phyloP scores from a whole-genome alignment of 768 basidiomycete genomes.

The Phaffia australis region DNA sequence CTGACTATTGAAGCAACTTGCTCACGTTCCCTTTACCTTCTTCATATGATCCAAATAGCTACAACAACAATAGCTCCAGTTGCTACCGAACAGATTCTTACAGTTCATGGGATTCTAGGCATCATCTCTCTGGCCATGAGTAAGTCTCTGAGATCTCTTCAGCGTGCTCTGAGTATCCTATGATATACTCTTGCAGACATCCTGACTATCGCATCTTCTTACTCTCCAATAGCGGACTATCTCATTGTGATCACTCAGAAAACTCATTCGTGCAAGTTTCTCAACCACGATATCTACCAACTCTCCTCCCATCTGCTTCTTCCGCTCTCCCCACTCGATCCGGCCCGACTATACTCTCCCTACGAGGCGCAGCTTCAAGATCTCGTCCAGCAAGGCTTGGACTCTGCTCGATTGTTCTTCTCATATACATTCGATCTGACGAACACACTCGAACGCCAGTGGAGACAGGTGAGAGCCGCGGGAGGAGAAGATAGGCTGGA shows the following conservation, averaged over 20 bases:
- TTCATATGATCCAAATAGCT: slow-evolving; percentile 10
- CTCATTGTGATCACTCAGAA: slow-evolving; percentile 77
- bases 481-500: slow-evolving; percentile 16
- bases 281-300: slow-evolving; percentile 76
- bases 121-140: slow-evolving; percentile 41
- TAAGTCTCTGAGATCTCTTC: slow-evolving; percentile 28
- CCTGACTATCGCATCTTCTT: slow-evolving; percentile 2
- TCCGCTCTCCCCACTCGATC: slow-evolving; percentile 60
- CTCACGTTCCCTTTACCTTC: slow-evolving; percentile 1
- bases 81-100: slow-evolving; percentile 37
- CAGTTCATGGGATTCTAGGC: slow-evolving; percentile 45
- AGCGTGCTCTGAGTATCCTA: background rate
- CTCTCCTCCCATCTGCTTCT: slow-evolving; percentile 86
- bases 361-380: slow-evolving; percentile 75
- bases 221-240: slow-evolving; percentile 63
- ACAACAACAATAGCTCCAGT: slow-evolving; percentile 29
- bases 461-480: slow-evolving; percentile 40
- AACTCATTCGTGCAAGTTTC: slow-evolving; percentile 55
- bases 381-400: slow-evolving; percentile 73
- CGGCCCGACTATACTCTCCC: slow-evolving; percentile 55
- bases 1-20: background rate
- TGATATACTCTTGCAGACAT: slow-evolving; percentile 15
- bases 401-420: slow-evolving; percentile 71
- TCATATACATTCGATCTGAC: slow-evolving; percentile 87
- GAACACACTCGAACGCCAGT: slow-evolving; percentile 71